Base-by-base conservation (phyloP, 2,329 filamentous ascomycete species). In the Sordariomycetes sp. region DNA sequence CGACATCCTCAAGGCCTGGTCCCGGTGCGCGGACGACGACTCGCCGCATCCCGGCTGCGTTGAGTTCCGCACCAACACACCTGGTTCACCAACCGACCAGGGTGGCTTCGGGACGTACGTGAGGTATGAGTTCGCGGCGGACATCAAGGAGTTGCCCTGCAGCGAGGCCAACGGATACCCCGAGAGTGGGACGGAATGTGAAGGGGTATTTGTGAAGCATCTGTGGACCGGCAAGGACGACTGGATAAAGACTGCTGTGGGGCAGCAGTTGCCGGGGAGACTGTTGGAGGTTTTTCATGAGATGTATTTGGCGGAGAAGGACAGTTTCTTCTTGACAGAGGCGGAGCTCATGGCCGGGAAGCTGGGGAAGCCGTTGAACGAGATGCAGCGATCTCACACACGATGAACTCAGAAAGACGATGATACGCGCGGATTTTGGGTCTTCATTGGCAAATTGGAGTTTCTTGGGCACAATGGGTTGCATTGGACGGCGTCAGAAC, bases 1-100 rank as follows among this genome's bases (percentile, higher is more conserved):
- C 41, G 54, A 64, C 21, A 66, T 72, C 23, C 53, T 72, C 25
- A 58, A 64, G 38, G 64, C 63, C 29, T 72, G 68, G 68, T 53
- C 56, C 21, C 49, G 48, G 32, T 66, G 62, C 41, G 53, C 62
- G 18, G 49, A 60, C 28, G 59, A 64, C 8, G 45, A 49, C 29
- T 54, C 54, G 42, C 56, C 51, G 39, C 53, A 51, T 39, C 55
- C 58, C 29, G 51, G 57, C 12, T 65, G 61, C 44, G 45, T 48
- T 32, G 50, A 61, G 34, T 62, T 59, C 44, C 54, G 55, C 34
- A 44, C 44, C 33, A 57, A 54, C 44, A 37, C 32, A 10, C 54
- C 55, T 6, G 58, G 58, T 24, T 53, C 52, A 33, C 59, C 59
- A 9, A 61, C 59, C 6, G 59, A 62, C 24, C 62, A 66, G 46